Evolutionary conservation across 768 basidiomycete species (phyloP), one percentile per base, ranked within the genome.

Genomic region (Panaeolus cyanescens): DNA sequence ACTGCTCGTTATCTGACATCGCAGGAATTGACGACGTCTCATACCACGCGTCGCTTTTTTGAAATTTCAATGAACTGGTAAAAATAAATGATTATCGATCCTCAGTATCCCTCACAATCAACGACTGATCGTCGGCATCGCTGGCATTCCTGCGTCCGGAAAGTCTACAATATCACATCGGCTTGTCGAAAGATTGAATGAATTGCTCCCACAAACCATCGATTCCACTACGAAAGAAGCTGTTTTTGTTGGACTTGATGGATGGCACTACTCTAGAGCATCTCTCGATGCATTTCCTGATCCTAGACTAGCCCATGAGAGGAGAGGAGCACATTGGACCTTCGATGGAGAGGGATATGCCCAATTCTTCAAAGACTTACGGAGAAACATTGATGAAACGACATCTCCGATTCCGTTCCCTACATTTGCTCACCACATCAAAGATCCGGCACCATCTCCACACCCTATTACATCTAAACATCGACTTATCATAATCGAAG

Each of bases 291-390:
- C 76, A 20, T 83, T 95, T 70, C 85, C 86, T 13, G 87, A 97
- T 71, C 89, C 95, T 0, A 79, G 83, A 56, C 82, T 87, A 37
- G 94, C 95, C 0, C 86, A 90, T 65, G 89, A 89, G 83, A 59
- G 93, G 50, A 85, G 95, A 20, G 96, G 96, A 2, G 88, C 83
- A 13, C 91, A 95, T 65, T 96, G 94, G 91, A 97, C 95, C 1
- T 98, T 98, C 68, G 89, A 97, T 65, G 87, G 84, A 5, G 65
- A 71, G n/a, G 79, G 80, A 25, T 97, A 95, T 72, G 82, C 87
- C 58, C 68, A 79, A 0, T 96, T 96, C 66, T 75, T 95, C 75
- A 74, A 15, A 70, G 77, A 12, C 75, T 97, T 8, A 83, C 85
- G 19, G 63, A 67, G 62, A 17, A 60, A 65, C 25, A 55, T 56